These are phyloP conservation scores for Leptographium galeiforme DNA, from an alignment of 2,329 filamentous ascomycete species.

Conservation along the genomic window DNA sequence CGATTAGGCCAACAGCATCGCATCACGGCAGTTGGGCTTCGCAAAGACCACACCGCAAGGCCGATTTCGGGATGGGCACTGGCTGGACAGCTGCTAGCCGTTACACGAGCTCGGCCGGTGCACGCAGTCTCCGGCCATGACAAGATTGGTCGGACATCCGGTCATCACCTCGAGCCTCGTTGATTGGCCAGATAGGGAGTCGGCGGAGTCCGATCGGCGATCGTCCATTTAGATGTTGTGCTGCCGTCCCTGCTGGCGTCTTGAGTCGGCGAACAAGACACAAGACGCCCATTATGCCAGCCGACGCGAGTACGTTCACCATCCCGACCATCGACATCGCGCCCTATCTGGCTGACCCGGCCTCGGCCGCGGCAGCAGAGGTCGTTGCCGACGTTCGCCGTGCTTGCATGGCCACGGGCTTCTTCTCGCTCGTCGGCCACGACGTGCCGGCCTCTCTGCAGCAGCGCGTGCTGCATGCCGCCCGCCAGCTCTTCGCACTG, in stretches of 20 bases:
- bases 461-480: constrained; percentile 12
- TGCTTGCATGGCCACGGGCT: constrained; percentile 19
- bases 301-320: neutral
- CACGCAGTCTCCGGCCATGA: too few relatives aligned
- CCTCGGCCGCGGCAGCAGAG: constrained; percentile 14
- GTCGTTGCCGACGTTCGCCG: constrained; percentile 18
- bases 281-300: neutral
- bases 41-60: constrained; percentile 26
- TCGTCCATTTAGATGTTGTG: neutral
- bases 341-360: constrained; percentile 18
- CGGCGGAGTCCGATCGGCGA: neutral
- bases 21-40: too few relatives aligned
- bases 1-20: too few relatives aligned
- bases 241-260: too few relatives aligned
- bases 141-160: too few relatives aligned
- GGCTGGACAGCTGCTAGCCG: constrained; percentile 16
- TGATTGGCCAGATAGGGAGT: neutral
- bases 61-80: too few relatives aligned
- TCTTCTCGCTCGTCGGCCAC: constrained; percentile 18
- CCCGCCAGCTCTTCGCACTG: constrained; percentile 34
- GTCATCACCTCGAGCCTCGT: too few relatives aligned
- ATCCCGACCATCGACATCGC: constrained; percentile 21
- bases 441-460: constrained; percentile 13
- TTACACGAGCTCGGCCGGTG: too few relatives aligned
- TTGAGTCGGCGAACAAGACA: neutral